phyloP scores from a whole-genome alignment of 331 rosid species.

The Quercus tomentella region DNA sequence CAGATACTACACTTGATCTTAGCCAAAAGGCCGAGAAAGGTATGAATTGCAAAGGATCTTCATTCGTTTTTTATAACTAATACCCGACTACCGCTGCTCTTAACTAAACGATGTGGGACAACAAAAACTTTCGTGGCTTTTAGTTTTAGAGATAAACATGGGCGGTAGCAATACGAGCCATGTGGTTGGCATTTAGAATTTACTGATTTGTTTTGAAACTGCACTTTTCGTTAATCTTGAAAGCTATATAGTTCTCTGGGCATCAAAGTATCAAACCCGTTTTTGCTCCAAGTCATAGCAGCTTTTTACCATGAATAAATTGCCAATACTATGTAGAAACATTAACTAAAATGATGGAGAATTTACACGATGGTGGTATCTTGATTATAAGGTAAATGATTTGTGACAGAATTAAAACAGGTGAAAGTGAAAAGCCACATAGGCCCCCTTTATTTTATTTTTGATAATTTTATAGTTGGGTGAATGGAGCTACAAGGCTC shows the following conservation, averaged over 20 bases:
- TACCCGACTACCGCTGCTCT: not conserved
- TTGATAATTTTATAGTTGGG: too few species aligned
- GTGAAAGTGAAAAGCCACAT: not conserved
- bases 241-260: not conserved
- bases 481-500: too few species aligned
- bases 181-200: not conserved
- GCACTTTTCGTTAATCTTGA: too few species aligned
- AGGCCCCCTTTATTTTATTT: not conserved
- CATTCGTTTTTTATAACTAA: not conserved
- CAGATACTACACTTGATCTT: constrained; percentile 5
- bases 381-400: not conserved
- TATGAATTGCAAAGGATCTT: fast-evolving
- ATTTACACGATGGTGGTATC: too few species aligned
- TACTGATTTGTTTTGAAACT: too few species aligned
- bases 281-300: too few species aligned
- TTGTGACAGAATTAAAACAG: not conserved
- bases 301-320: too few species aligned
- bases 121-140: not conserved
- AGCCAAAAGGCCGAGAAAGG: constrained; percentile 12
- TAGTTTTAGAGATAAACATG: not conserved
- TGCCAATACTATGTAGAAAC: too few species aligned
- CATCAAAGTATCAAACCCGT: not conserved
- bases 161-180: not conserved
- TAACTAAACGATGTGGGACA: not conserved
- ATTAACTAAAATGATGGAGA: too few species aligned